Percentiles rank a stretch among this genome's conserved stretches.
These are phyloP conservation scores for Bisporella sp. DNA, from an alignment of 2,329 filamentous ascomycete genomes.

Conservation along the genomic window DNA sequence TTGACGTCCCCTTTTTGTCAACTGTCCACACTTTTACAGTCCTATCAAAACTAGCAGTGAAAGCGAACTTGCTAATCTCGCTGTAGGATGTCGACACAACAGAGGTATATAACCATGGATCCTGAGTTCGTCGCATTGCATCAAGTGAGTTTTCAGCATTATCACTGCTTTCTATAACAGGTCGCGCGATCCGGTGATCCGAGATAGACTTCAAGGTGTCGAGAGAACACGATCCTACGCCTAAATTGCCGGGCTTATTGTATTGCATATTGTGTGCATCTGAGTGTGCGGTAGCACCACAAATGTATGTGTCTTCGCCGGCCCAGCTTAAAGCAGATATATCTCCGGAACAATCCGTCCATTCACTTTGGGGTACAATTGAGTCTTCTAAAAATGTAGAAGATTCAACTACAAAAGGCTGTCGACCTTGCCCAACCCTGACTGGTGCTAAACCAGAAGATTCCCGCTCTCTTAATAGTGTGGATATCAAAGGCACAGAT, in stretches of 20 bases:
- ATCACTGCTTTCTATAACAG: constrained; percentile 33
- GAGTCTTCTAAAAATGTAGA: constrained; percentile 38
- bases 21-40: constrained; percentile 54
- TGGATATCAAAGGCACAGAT: constrained; percentile 3
- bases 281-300: constrained; percentile 55
- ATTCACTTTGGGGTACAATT: constrained; percentile 44
- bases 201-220: constrained; percentile 44
- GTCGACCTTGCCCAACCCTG: constrained; percentile 10
- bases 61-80: constrained; percentile 36
- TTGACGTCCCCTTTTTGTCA: constrained; percentile 30
- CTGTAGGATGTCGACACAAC: constrained; percentile 56
- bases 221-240: constrained; percentile 42
- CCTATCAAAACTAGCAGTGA: constrained; percentile 55
- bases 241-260: constrained; percentile 56
- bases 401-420: constrained; percentile 15
- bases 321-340: constrained; percentile 53
- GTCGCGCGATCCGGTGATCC: constrained; percentile 50
- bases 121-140: constrained; percentile 51
- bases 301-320: constrained; percentile 45
- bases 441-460: constrained; percentile 14
- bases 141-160: constrained; percentile 47
- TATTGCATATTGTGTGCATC: constrained; percentile 59
- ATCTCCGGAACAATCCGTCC: constrained; percentile 56
- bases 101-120: constrained; percentile 57
- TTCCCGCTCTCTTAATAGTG: constrained; percentile 20